Evolutionary conservation across 192 early-diverging fungal species (phyloP), one percentile per base, ranked within the genome.

Genomic region (Endogone sp.): DNA sequence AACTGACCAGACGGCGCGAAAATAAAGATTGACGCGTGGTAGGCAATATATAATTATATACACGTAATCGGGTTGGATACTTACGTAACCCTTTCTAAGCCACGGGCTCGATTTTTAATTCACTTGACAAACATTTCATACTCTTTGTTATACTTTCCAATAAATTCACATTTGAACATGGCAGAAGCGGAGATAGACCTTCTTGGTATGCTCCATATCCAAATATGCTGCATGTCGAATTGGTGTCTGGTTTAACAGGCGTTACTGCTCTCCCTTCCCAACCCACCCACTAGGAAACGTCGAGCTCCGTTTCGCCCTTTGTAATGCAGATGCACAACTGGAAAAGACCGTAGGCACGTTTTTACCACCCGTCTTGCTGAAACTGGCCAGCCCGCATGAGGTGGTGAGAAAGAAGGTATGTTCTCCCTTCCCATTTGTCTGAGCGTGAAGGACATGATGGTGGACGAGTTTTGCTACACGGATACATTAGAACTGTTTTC

Each of bases 261-360:
- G n/a, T n/a, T n/a, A n/a, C n/a, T n/a, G n/a, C n/a, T n/a, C n/a
- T n/a, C n/a, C n/a, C n/a, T n/a, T n/a, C n/a, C n/a, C n/a, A n/a
- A n/a, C n/a, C n/a, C n/a, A 49, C 37, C 6, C 37, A 44, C 37
- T 92, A 54, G 92, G 92, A 62, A 90, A 82, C 27, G 93, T 93
- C 49, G 93, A 94, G 73, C 67, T 94, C 29, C 80, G 86, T 27
- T 78, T 94, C 44, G 93, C 91, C 9, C 61, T 93, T 32, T 84
- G 91, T 6, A 89, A 88, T 60, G 87, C 82, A 8, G 87, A 93
- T 62, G 60, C 77, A 0, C 79, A 86, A 24, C 81, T 94, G 67
- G 86, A 90, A 72, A 83, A 81, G 32, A 82, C 74, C 24, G 67
- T 94, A 23, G 67, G 67, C 28, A 80, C 74, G 25, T 90, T 94